These are phyloP conservation scores for Ustilaginoidea virens DNA, from an alignment of 2,329 filamentous ascomycete genomes.

Conservation along the genomic window DNA sequence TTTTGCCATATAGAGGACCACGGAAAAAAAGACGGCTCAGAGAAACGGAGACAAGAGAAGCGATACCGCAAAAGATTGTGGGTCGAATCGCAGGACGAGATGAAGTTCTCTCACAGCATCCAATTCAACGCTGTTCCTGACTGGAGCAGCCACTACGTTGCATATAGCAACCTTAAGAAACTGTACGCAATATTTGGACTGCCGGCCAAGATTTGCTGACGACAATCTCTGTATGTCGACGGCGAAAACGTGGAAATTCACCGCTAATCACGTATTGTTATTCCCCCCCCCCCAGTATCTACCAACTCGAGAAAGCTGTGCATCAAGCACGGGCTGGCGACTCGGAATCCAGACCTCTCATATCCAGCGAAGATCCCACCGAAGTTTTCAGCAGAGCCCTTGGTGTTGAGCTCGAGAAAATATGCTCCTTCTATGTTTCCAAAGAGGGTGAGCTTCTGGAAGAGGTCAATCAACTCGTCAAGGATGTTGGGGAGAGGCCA, in stretches of 20 bases:
- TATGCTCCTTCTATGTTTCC: slow-evolving; percentile 74
- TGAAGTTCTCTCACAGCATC: slow-evolving; percentile 99
- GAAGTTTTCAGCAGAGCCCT: slow-evolving; percentile 67
- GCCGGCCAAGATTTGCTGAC: too few relatives aligned
- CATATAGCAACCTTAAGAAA: slow-evolving; percentile 98
- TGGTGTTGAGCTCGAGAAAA: slow-evolving; percentile 84
- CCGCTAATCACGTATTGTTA: neutral
- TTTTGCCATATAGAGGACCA: slow-evolving; percentile 18
- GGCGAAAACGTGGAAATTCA: too few relatives aligned
- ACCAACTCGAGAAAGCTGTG: slow-evolving; percentile 76
- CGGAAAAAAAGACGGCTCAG: slow-evolving; percentile 15
- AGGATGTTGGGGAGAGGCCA: slow-evolving; percentile 55
- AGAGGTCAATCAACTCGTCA: slow-evolving; percentile 63
- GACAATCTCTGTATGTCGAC: too few relatives aligned
- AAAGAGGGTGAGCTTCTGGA: slow-evolving; percentile 81
- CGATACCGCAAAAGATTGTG: slow-evolving; percentile 48
- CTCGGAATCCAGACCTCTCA: slow-evolving; percentile 71
- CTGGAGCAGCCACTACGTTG: slow-evolving; percentile 96
- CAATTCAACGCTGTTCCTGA: slow-evolving; percentile 99
- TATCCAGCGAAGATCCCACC: slow-evolving; percentile 61
- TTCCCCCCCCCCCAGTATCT: slow-evolving; percentile 49
- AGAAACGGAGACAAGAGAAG: slow-evolving; percentile 25
- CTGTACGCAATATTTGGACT: slow-evolving; percentile 47
- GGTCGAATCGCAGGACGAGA: slow-evolving; percentile 65
- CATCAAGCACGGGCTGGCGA: slow-evolving; percentile 52